Percentiles rank a stretch among this genome's conserved stretches.
Evolutionary conservation across 306 rosid species (phyloP).

Genomic region (Glycyrrhiza uralensis): DNA sequence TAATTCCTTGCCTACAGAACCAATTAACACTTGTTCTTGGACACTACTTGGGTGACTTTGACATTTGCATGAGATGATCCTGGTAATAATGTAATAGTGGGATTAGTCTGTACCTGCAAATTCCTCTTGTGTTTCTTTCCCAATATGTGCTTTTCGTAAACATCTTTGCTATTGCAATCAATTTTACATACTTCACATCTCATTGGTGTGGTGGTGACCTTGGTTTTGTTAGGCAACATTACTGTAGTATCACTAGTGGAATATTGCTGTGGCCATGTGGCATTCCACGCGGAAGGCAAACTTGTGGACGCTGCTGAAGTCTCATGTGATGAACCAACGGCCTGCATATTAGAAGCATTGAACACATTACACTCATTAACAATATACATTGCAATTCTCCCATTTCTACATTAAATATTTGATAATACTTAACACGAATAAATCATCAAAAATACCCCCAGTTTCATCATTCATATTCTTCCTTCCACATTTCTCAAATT

Average conservation of each 20-base stretch:
- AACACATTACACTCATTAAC: neutral
- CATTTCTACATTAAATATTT: neutral
- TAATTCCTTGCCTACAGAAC: conserved; percentile 27
- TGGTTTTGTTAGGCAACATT: conserved; percentile 31
- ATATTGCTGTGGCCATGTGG: conserved; percentile 28
- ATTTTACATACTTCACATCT: conserved; percentile 48
- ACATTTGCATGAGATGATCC: conserved; percentile 16
- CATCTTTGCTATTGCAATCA: conserved; percentile 43
- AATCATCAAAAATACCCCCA: neutral
- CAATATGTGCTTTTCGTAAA: conserved; percentile 41
- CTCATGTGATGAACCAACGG: conserved; percentile 35
- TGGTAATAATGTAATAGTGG: conserved; percentile 3
- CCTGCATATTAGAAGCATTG: conserved; percentile 38
- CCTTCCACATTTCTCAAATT: neutral
- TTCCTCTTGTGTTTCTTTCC: conserved; percentile 51
- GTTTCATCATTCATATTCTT: neutral
- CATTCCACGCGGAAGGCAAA: conserved; percentile 34
- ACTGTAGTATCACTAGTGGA: conserved; percentile 4
- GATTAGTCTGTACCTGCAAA: conserved; percentile 33
- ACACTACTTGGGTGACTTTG: conserved; percentile 24
- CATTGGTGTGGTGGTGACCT: conserved; percentile 20
- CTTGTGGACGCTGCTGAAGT: conserved; percentile 34
- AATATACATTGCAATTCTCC: neutral
- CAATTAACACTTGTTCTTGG: conserved; percentile 31
- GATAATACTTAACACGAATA: neutral